Evolutionary conservation across 2,329 filamentous ascomycete species (phyloP), one percentile per base, ranked within the genome.

Genomic region (Fusarium sp.): DNA sequence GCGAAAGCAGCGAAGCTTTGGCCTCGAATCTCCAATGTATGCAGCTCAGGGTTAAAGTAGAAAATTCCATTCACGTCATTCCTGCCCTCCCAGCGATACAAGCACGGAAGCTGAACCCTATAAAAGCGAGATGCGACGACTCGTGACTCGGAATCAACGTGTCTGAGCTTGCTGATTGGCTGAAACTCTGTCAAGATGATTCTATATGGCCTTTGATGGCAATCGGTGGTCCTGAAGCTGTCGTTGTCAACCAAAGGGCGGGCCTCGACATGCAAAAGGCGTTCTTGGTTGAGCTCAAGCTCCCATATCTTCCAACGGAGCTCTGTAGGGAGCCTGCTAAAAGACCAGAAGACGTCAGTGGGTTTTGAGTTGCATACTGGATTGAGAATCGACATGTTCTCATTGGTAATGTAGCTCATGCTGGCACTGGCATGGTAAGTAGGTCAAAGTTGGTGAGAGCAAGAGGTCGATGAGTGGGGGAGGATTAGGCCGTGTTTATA

Each of bases 111-210:
- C 1, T 52, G 63, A 24, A 65, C 54, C n/a, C 63, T 7, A 6
- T 59, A 59, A 5, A 65, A 65, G 22, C 14, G 6, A 2, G 5
- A 2, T 4, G 20, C 16, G 20, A 24, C n/a, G 4, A 22, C 7
- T 24, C 54, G 54, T 0, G 63, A 43, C 11, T 60, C 54, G 1
- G 9, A 33, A 6, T 6, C 20, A 6, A 60, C 13, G 2, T 2
- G 41, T 18, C 29, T 27, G 18, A 60, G 54, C 10, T 67, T 67
- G 20, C 64, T 67, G 16, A 67, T 67, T 5, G 57, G 57, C 24
- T 6, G 35, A 27, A 2, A 29, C 57, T 60, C 57, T 2, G 24
- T 41, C 37, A 59, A 20, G 16, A 59, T n/a, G 56, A 59, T 43
- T 31, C 11, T 2, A 11, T 43, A 60, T 29, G 24, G 41, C 1